Percentiles rank a stretch among this genome's conserved stretches.
Evolutionary conservation across 2,329 filamentous ascomycete species (phyloP).

Genomic region (Grosmannia clavigera): DNA sequence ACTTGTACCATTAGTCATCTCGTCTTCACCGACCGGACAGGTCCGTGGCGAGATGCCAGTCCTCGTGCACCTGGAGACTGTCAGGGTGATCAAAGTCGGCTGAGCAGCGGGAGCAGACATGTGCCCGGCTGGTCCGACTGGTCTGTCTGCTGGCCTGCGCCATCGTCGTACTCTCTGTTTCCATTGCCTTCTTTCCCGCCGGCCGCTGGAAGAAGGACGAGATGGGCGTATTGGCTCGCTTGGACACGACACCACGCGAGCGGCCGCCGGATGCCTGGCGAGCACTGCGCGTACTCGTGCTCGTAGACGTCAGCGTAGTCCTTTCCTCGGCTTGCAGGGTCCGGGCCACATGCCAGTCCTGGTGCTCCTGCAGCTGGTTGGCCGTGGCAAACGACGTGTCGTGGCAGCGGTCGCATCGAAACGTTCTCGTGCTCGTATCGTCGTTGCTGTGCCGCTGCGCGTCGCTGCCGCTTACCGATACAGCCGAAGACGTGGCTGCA

Average conservation of each 20-base stretch:
- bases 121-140: background rate
- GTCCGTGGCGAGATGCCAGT: conserved; percentile 91
- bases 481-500: conserved; percentile 4
- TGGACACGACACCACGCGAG: background rate
- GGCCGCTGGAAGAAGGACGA: conserved; percentile 7
- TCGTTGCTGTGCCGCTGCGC: background rate
- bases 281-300: too few species aligned
- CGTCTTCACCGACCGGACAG: conserved; percentile 45
- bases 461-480: background rate
- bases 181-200: too few species aligned
- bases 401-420: conserved; percentile 54
- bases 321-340: conserved; percentile 56
- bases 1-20: too few species aligned
- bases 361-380: conserved; percentile 59
- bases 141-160: too few species aligned
- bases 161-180: background rate
- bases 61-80: conserved; percentile 62
- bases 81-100: conserved; percentile 44
- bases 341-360: conserved; percentile 91
- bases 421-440: background rate
- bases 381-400: conserved; percentile 36
- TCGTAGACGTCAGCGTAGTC: background rate
- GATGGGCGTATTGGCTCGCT: conserved; percentile 4
- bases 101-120: conserved; percentile 52
- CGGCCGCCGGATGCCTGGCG: background rate